Base-by-base conservation (phyloP, 78 protist genomes). In the Creolimax fragrantissima region DNA sequence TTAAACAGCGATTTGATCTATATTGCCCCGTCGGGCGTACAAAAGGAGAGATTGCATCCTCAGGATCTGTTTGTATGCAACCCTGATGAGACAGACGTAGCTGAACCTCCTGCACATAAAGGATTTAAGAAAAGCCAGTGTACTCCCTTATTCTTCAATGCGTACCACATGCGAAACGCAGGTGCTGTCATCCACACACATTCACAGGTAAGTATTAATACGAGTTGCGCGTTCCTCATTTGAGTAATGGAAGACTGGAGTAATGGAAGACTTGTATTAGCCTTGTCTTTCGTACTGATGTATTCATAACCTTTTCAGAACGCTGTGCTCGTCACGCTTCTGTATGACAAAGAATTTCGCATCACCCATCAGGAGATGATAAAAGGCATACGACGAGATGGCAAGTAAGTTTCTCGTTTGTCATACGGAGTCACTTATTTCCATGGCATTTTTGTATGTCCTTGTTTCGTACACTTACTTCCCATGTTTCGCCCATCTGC, bases 171-270 rank as follows among this genome's bases (percentile, higher is more conserved):
- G 44, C 81, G 97, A 5, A 67, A 42, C 3, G 99, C 99, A 24
- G 99, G 98, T 3, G 95, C 97, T 2, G 95, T 92, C 92, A 94
- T 97, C 43, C 99, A 97, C 92, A 94, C 97, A 3, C 99, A 97
- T 47, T 88, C 95, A 41, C 84, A 42, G 24, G 88, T 42, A 84
- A 11, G 81, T 42, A 41, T n/a, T n/a, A n/a, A n/a, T n/a, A n/a
- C n/a, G n/a, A n/a, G n/a, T n/a, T n/a, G n/a, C n/a, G n/a, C n/a
- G n/a, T n/a, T n/a, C n/a, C n/a, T n/a, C n/a, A n/a, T n/a, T n/a
- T n/a, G n/a, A n/a, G n/a, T n/a, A n/a, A n/a, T n/a, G n/a, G n/a
- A n/a, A n/a, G n/a, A n/a, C n/a, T n/a, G n/a, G n/a, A n/a, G n/a
- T n/a, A n/a, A n/a, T n/a, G n/a, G n/a, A n/a, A n/a, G n/a, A n/a